Evolutionary conservation across 192 early-diverging fungal genomes (phyloP).

Genomic region (Coemansia sp.): DNA sequence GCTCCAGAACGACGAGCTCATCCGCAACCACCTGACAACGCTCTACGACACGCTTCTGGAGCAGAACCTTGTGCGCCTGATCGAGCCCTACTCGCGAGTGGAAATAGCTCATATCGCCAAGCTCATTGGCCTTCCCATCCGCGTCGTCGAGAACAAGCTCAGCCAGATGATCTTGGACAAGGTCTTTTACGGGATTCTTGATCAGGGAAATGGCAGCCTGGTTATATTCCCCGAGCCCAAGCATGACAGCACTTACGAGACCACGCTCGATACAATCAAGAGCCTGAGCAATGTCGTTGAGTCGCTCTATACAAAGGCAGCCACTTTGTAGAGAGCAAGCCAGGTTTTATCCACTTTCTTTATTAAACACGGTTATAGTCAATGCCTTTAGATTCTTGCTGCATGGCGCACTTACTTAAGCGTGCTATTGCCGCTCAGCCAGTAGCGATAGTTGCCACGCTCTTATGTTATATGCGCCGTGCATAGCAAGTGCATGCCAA

Average conservation of each 20-base stretch:
- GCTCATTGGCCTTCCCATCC: conserved; percentile 88
- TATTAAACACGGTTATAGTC: too few relatives aligned
- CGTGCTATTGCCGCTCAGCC: not conserved
- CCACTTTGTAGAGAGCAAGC: conserved; percentile 22
- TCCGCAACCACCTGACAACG: conserved; percentile 87
- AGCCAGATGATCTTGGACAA: conserved; percentile 99
- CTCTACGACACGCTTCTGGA: conserved; percentile 97
- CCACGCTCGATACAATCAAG: conserved; percentile 94
- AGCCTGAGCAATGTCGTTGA: conserved; percentile 96
- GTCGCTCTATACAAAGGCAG: conserved; percentile 90
- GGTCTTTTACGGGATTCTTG: conserved; percentile 92
- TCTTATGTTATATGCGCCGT: not conserved
- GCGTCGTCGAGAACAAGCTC: conserved; percentile 95
- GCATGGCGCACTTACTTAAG: not conserved
- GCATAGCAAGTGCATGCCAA: not conserved
- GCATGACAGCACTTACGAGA: conserved; percentile 92
- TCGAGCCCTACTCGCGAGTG: conserved; percentile 97
- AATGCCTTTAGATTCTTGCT: too few relatives aligned
- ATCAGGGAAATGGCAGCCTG: conserved; percentile 96
- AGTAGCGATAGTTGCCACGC: not conserved
- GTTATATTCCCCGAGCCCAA: conserved; percentile 92
- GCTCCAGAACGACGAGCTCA: conserved; percentile 91
- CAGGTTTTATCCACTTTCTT: too few relatives aligned
- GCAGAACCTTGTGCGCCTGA: conserved; percentile 95
- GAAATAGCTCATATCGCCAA: conserved; percentile 96